Base-by-base conservation (phyloP, 2,329 filamentous ascomycete genomes). In the Fusarium nygamai region DNA sequence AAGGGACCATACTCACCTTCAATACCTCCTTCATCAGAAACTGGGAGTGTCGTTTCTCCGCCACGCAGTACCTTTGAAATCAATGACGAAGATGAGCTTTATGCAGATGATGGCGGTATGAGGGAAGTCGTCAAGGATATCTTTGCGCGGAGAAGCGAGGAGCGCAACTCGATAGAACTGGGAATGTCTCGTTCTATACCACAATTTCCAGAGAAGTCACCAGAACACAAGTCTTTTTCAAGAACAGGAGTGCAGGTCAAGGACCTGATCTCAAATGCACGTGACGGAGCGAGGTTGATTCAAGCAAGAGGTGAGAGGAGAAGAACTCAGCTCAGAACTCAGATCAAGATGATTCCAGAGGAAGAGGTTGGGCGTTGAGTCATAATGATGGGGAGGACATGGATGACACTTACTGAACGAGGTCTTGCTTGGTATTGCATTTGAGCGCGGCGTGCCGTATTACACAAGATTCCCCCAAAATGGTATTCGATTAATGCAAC, bases 281-380 rank as follows among this genome's bases (percentile, higher is more conserved):
- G 73, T 24, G 78, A 78, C 7, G 74, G 68, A 16, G 71, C 75
- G 50, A 75, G 36, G 38, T 62, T 72, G 51, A 67, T 78, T 6
- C 69, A 78, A 53, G 56, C 71, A 8, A 79, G 76, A 46, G 77
- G 78, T 22, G 83, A 85, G 59, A 80, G 78, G 70, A 77, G 81
- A 67, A 77, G 82, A 29, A 79, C 81, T 39, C 79, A 81, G 31
- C 69, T 86, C 53, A 81, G 81, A 73, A 80, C 79, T 46, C 81
- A 80, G 29, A 85, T 85, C 59, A 79, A 78, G 59, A 78, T 83
- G 62, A 72, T 84, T 38, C 78, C 78, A n/a, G 79, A 80, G 56
- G 65, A 73, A 57, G 68, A 74, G 29, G 50, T 47, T 46, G 61
- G 70, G 34, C 67, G 58, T 27, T 66, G 68, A 71, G 24, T 19